These are phyloP conservation scores for Capsella bursapastoris DNA, from an alignment of 345 rosid genomes.

Conservation along the genomic window DNA sequence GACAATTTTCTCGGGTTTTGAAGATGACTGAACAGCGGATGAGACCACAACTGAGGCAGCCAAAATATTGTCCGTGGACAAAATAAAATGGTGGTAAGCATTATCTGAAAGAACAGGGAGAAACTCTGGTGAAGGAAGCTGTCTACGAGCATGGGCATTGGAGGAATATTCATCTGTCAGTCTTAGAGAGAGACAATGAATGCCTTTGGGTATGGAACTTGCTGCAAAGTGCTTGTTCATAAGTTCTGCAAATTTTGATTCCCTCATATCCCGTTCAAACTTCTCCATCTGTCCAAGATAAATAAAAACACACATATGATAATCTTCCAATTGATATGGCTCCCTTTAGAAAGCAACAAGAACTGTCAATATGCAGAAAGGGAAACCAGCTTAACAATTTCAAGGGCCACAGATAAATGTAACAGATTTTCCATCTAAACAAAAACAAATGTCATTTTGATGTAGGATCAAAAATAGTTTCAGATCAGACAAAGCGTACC, in stretches of 20 bases:
- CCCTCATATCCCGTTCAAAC: constrained; percentile 83
- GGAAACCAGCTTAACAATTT: not conserved
- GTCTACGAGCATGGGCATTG: constrained; percentile 97
- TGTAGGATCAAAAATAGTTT: not conserved
- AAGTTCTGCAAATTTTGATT: constrained; percentile 88
- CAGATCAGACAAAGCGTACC: constrained; percentile 56
- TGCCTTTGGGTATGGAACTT: constrained; percentile 96
- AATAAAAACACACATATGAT: constrained; percentile 22
- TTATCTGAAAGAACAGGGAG: constrained; percentile 95
- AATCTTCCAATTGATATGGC: constrained; percentile 9
- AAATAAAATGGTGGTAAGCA: constrained; percentile 81
- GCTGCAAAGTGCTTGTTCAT: constrained; percentile 99
- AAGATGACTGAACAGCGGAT: constrained; percentile 84
- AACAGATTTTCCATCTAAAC: not conserved
- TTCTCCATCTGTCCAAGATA: constrained; percentile 79
- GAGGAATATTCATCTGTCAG: constrained; percentile 99
- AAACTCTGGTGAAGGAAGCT: constrained; percentile 96
- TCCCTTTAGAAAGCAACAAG: constrained; percentile 12
- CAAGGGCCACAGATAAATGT: not conserved
- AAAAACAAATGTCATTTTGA: not conserved
- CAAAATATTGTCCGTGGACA: constrained; percentile 93
- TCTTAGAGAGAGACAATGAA: constrained; percentile 94
- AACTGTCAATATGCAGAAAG: constrained; percentile 12
- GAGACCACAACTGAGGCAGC: constrained; percentile 99
- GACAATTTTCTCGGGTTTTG: constrained; percentile 88